Conservation (phyloP, 2,329 filamentous ascomycete genomes). For the Dothidotthia symphoricarpi region DNA sequence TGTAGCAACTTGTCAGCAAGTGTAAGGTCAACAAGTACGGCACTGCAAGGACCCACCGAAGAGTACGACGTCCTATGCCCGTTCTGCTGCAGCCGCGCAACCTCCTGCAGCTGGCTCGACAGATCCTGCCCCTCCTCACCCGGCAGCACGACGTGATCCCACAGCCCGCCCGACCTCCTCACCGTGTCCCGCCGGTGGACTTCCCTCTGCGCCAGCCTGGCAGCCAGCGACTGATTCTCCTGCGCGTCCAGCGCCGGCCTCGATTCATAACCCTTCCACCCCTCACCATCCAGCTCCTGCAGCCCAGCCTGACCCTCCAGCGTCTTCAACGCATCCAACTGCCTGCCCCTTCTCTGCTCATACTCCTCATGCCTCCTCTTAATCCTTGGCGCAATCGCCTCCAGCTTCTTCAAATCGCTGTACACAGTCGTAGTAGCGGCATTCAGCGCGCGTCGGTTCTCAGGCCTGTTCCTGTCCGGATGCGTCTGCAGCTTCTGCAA, state of each 20-base stretch:
- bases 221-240: constrained; percentile 34
- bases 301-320: constrained; percentile 23
- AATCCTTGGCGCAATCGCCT: constrained; percentile 76
- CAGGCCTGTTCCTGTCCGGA: constrained; percentile 68
- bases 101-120: constrained; percentile 53
- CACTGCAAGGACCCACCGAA: constrained; percentile 14
- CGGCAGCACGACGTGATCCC: constrained; percentile 39
- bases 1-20: constrained; percentile 15
- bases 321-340: constrained; percentile 25
- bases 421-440: constrained; percentile 62
- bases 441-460: constrained; percentile 55
- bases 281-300: constrained; percentile 24
- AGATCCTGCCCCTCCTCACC: constrained; percentile 48
- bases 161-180: constrained; percentile 43
- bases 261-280: constrained; percentile 14
- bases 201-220: constrained; percentile 41
- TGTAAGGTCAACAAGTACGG: background rate
- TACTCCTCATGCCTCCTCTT: constrained; percentile 63
- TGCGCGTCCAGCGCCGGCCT: constrained; percentile 34
- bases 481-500: constrained; percentile 72
- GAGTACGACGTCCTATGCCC: constrained; percentile 25
- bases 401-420: constrained; percentile 67
- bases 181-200: constrained; percentile 55
- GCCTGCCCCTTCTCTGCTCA: constrained; percentile 24
- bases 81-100: constrained; percentile 42